Conservation (phyloP, 148 eudicot genomes). For the Rhododendron henanense region DNA sequence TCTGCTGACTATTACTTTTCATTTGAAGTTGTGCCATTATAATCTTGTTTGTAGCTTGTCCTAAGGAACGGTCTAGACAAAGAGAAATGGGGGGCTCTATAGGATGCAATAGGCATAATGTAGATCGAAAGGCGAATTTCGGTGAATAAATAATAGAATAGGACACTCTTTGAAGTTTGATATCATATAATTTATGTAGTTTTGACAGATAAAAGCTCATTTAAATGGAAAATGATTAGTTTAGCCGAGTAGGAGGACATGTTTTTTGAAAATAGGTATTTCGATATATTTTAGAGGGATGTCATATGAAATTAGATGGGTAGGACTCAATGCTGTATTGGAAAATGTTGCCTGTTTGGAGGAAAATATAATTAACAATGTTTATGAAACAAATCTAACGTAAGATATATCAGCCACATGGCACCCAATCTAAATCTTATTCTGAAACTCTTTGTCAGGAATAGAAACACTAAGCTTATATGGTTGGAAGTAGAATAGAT, state of each 20-base stretch:
- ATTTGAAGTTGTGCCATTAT: neutral
- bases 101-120: neutral
- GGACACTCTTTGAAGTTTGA: neutral
- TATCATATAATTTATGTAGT: neutral
- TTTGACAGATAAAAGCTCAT: neutral
- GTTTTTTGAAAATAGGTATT: neutral
- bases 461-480: neutral
- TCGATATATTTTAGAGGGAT: neutral
- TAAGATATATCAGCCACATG: neutral
- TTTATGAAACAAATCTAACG: neutral
- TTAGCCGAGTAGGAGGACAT: neutral
- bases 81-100: neutral
- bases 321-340: neutral
- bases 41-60: neutral
- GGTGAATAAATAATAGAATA: neutral
- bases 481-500: neutral
- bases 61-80: neutral
- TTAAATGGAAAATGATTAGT: neutral
- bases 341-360: neutral
- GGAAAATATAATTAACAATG: neutral
- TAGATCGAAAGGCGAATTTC: neutral
- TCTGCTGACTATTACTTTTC: neutral
- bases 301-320: neutral
- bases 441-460: neutral
- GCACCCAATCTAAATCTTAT: neutral